phyloP scores from a whole-genome alignment of 345 rosid species.

The Syzygium aqueum region DNA sequence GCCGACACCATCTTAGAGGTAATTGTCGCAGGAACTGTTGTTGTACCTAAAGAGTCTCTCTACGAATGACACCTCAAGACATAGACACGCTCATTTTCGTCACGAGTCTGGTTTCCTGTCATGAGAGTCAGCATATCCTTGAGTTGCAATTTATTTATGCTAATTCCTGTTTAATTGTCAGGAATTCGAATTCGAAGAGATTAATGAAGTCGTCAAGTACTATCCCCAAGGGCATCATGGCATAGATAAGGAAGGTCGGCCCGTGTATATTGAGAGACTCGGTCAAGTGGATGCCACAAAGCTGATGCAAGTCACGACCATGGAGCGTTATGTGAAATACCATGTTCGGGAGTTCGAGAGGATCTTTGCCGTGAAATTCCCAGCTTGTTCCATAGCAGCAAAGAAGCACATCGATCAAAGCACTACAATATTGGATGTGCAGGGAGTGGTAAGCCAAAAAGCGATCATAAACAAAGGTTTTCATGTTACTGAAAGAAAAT shows the following conservation, averaged over 20 bases:
- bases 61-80: background rate
- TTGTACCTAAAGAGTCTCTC: background rate
- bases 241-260: conserved; percentile 89
- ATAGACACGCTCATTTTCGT: background rate
- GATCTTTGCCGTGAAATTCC: conserved; percentile 66
- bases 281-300: conserved; percentile 80
- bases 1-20: conserved; percentile 71
- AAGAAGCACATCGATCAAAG: conserved; percentile 87
- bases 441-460: conserved; percentile 80
- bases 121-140: background rate
- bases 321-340: conserved; percentile 87
- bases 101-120: background rate
- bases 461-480: background rate
- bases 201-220: conserved; percentile 48
- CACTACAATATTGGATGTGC: conserved; percentile 94
- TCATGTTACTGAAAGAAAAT: background rate
- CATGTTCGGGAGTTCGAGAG: conserved; percentile 94
- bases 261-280: conserved; percentile 80
- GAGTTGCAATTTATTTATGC: background rate
- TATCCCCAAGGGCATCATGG: conserved; percentile 98
- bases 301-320: conserved; percentile 85
- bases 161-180: conserved; percentile 7
- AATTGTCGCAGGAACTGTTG: background rate
- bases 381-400: conserved; percentile 88
- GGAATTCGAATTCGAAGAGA: conserved; percentile 79